Percentiles rank a stretch among this genome's conserved stretches.
These are phyloP conservation scores for Globisporangium yorkense DNA, from an alignment of 352 stramenopile genomes.

Conservation along the genomic window DNA sequence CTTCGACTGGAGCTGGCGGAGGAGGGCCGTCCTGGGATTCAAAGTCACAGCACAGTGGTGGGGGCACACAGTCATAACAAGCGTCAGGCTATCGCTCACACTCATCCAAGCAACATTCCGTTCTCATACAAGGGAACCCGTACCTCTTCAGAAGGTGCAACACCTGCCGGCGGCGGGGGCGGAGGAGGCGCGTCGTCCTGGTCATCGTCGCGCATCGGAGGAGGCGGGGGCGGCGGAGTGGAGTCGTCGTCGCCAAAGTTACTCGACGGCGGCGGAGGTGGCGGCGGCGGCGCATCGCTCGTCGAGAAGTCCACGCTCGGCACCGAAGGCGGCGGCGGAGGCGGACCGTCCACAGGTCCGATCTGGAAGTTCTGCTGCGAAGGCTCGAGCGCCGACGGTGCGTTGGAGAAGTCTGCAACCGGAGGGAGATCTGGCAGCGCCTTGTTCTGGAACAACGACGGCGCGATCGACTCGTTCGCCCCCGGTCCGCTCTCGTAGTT, in stretches of 20 bases:
- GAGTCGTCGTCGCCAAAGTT: constrained; percentile 42
- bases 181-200: constrained; percentile 41
- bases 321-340: constrained; percentile 54
- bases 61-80: not conserved
- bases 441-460: constrained; percentile 82
- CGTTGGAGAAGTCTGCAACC: constrained; percentile 59
- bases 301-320: constrained; percentile 55
- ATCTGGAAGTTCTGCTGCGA: constrained; percentile 47
- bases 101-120: not conserved
- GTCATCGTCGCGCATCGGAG: constrained; percentile 22
- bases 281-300: constrained; percentile 27
- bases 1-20: constrained; percentile 15
- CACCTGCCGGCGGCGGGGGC: constrained; percentile 32
- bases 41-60: not conserved
- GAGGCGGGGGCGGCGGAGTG: constrained; percentile 33
- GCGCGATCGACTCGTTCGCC: constrained; percentile 61
- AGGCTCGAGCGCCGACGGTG: constrained; percentile 56
- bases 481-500: constrained; percentile 58
- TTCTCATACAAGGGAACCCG: not conserved
- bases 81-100: not conserved
- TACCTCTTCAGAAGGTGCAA: constrained; percentile 26
- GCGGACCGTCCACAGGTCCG: constrained; percentile 54
- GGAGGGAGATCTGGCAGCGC: constrained; percentile 59
- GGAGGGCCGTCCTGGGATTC: constrained; percentile 24
- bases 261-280: constrained; percentile 42